Evolutionary conservation across 768 basidiomycete species (phyloP).

Genomic region (Collybiopsis luxurians): DNA sequence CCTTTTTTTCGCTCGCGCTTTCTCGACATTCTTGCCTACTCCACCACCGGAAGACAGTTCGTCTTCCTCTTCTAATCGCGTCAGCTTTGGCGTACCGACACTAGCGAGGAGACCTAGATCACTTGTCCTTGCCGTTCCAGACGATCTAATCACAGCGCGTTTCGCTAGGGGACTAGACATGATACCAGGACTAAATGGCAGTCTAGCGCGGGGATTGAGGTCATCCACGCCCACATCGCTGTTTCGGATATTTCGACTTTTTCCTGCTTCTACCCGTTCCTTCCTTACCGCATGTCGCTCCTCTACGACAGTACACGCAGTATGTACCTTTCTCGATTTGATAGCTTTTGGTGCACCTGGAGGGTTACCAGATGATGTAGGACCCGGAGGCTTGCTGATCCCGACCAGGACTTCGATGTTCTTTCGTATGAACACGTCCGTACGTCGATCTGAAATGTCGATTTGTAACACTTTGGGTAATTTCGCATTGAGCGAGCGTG

Average conservation of each 20-base stretch:
- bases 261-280: not conserved
- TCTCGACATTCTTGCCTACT: slow-evolving; percentile 23
- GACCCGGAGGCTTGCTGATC: slow-evolving; percentile 28
- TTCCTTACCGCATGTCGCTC: slow-evolving; percentile 5
- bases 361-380: slow-evolving; percentile 13
- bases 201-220: not conserved
- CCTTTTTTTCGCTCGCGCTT: not conserved
- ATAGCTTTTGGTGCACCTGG: slow-evolving; percentile 36
- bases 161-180: slow-evolving; percentile 25
- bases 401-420: slow-evolving; percentile 64
- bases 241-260: not conserved
- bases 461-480: slow-evolving; percentile 55
- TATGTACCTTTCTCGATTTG: slow-evolving; percentile 12
- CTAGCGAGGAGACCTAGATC: slow-evolving; percentile 14
- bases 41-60: slow-evolving; percentile 10
- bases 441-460: slow-evolving; percentile 30
- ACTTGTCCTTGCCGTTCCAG: slow-evolving; percentile 20
- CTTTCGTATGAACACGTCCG: slow-evolving; percentile 44
- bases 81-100: slow-evolving; percentile 24
- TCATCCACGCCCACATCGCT: not conserved
- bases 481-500: slow-evolving; percentile 50
- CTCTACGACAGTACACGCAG: not conserved
- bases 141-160: not conserved
- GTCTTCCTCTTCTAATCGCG: slow-evolving; percentile 28
- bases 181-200: slow-evolving; percentile 8